Conservation (phyloP, 148 eudicot species). For the Rhododendron williamsianum region DNA sequence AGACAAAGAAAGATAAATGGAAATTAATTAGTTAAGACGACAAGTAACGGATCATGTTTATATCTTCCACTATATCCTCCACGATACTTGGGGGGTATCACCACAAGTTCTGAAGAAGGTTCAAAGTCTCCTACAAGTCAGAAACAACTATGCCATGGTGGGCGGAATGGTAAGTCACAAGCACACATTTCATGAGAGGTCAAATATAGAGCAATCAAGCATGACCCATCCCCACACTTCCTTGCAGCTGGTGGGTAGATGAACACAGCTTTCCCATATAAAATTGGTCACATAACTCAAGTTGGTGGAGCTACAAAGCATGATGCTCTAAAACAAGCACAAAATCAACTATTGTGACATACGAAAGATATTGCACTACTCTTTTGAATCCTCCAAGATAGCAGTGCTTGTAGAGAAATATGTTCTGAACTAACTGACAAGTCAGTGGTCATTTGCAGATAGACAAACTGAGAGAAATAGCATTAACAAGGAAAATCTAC, state of each 20-base stretch:
- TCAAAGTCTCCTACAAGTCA: not conserved
- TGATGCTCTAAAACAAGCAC: not conserved
- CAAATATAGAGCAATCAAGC: not conserved
- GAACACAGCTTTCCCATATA: not conserved
- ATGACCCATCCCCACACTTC: slow-evolving; percentile 8
- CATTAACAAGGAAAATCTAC: not conserved
- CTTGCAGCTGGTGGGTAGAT: not conserved
- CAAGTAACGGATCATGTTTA: not conserved
- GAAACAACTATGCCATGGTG: not conserved
- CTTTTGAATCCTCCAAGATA: not conserved
- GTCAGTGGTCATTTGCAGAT: not conserved
- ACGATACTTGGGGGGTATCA: not conserved
- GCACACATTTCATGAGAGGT: not conserved
- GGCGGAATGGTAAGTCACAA: not conserved
- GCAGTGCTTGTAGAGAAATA: not conserved
- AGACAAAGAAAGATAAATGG: not conserved
- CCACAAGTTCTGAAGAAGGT: not conserved
- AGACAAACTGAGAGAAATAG: not conserved
- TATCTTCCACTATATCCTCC: not conserved
- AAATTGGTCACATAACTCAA: slow-evolving; percentile 7
- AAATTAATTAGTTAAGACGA: not conserved
- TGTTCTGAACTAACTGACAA: not conserved
- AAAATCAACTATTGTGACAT: not conserved
- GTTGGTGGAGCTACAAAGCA: slow-evolving; percentile 1
- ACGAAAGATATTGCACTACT: not conserved